These are phyloP conservation scores for Aspergillus sparsus DNA, from an alignment of 495 filamentous ascomycete genomes.

Conservation along the genomic window DNA sequence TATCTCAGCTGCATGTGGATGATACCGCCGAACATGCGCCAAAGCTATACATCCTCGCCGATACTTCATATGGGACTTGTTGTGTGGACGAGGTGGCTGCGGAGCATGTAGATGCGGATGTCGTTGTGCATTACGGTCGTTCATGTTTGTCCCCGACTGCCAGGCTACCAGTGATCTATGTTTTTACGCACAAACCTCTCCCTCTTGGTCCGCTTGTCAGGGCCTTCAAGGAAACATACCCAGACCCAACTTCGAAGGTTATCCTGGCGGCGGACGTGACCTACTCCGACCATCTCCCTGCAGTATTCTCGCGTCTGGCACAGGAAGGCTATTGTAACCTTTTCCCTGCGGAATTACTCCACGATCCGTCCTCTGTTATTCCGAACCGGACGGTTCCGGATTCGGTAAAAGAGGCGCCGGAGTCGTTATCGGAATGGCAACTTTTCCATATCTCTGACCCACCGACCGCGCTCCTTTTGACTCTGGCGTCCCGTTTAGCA, in stretches of 20 bases:
- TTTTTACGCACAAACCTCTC: slow-evolving; percentile 77
- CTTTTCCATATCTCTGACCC: slow-evolving; percentile 91
- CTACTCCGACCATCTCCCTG: slow-evolving; percentile 68
- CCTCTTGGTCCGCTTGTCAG: slow-evolving; percentile 55
- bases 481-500: slow-evolving; percentile 78
- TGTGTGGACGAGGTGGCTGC: slow-evolving; percentile 98
- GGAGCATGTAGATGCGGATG: slow-evolving; percentile 88
- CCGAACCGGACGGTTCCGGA: slow-evolving; percentile 77
- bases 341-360: slow-evolving; percentile 68
- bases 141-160: slow-evolving; percentile 90
- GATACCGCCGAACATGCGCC: slow-evolving; percentile 38
- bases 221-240: slow-evolving; percentile 69
- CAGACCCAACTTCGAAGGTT: slow-evolving; percentile 60
- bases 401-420: slow-evolving; percentile 46
- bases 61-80: slow-evolving; percentile 95
- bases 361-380: slow-evolving; percentile 75
- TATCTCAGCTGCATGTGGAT: slow-evolving; percentile 36
- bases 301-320: slow-evolving; percentile 51
- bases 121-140: slow-evolving; percentile 91
- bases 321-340: slow-evolving; percentile 68
- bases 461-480: slow-evolving; percentile 80
- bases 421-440: slow-evolving; percentile 65
- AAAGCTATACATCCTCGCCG: slow-evolving; percentile 82
- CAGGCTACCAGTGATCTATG: slow-evolving; percentile 84
- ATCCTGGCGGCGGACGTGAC: slow-evolving; percentile 90